Base-by-base conservation (phyloP, 345 rosid genomes). In the Gossypium mustelinum region DNA sequence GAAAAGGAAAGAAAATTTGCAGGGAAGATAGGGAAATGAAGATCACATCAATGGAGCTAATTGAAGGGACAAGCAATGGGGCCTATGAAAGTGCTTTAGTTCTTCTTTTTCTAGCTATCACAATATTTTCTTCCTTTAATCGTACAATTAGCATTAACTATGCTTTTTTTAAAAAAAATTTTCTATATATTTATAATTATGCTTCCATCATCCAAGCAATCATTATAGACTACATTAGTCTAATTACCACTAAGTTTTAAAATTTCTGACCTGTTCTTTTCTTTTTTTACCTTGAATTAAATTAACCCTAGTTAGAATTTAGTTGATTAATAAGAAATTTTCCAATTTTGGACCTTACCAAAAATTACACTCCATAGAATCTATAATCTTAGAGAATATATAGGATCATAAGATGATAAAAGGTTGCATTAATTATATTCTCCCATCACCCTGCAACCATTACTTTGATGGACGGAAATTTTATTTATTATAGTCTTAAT, bases 11-110 rank as follows among this genome's bases (percentile, higher is more conserved):
- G 72, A 69, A 70, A 77, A 47, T 47, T 73, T 79, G 80, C 82
- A 73, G 76, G 70, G 59, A 55, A 8, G 24, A 75, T 50, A 63
- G 74, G 77, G 17, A 76, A 62, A 25, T 56, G 66, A 73, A 80
- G 75, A 79, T 85, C 83, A 76, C 72, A 81, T 84, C 84, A 60
- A 70, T 68, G 74, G 81, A 81, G 77, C 61, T 48, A 75, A 67
- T 11, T 73, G 85, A 82, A 81, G 86, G 81, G 94, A 92, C 93
- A 82, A 70, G 87, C 34, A 10, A 84, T 82, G 87, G 91, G 90
- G 55, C 87, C 92, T 70, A 79, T 73, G 82, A 78, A 75, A 87
- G 66, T 88, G 94, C 92, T 88, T 92, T 89, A 84, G 79, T 82
- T 82, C 84, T 78, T 80, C 84, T 82, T 86, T 87, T 85, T 82